Evolutionary conservation across 1,284 basidiomycete genomes (phyloP).

Genomic region (Ceratobasidium theobromae): DNA sequence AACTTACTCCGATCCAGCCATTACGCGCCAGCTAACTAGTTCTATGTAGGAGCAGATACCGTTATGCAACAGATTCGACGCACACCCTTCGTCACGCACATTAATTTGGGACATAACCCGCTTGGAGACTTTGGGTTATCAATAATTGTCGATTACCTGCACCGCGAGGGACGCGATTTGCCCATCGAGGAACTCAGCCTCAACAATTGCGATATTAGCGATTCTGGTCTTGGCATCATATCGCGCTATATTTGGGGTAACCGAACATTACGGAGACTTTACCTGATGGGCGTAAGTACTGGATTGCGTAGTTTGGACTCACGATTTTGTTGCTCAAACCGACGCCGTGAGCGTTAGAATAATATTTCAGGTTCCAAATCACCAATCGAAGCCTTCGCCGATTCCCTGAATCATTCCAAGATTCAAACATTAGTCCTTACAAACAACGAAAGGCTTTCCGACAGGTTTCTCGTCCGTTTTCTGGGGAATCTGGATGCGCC

Average conservation of each 20-base stretch:
- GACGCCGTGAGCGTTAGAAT: conserved; percentile 47
- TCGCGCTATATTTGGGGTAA: conserved; percentile 53
- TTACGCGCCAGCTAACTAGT: neutral
- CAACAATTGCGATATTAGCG: conserved; percentile 57
- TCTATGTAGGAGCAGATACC: conserved; percentile 5
- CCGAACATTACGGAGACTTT: conserved; percentile 50
- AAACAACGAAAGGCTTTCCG: conserved; percentile 49
- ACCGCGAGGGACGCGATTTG: conserved; percentile 50
- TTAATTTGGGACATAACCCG: conserved; percentile 59
- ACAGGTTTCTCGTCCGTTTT: conserved; percentile 55
- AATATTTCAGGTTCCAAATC: conserved; percentile 46
- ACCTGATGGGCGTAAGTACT: conserved; percentile 57
- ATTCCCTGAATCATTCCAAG: conserved; percentile 53
- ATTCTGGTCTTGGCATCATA: conserved; percentile 56
- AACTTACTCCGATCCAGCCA: neutral
- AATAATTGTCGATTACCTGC: conserved; percentile 57
- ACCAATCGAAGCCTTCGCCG: conserved; percentile 46
- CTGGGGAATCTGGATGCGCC: conserved; percentile 52
- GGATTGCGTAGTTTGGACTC: conserved; percentile 36
- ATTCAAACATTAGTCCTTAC: conserved; percentile 52
- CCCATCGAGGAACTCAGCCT: conserved; percentile 58
- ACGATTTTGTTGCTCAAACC: conserved; percentile 29
- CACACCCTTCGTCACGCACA: conserved; percentile 43
- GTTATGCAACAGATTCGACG: conserved; percentile 4
- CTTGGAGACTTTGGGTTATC: conserved; percentile 62